A percentile compares a stretch with the other conserved stretches of the same genome.
These are phyloP conservation scores for Penicillium sp. DNA, from an alignment of 2,329 filamentous ascomycete genomes.

Conservation along the genomic window DNA sequence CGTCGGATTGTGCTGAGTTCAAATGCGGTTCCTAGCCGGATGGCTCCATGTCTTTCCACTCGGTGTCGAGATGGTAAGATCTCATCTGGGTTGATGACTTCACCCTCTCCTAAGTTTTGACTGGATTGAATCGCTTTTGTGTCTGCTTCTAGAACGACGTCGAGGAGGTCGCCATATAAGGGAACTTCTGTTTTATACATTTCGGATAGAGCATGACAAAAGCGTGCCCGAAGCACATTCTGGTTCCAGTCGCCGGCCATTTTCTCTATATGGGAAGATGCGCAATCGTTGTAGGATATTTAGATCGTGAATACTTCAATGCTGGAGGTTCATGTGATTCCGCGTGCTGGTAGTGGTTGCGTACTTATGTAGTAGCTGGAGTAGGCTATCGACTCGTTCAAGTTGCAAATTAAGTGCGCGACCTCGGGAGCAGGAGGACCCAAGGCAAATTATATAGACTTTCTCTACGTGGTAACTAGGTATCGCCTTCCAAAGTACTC, in stretches of 20 bases:
- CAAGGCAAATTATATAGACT: too few relatives aligned
- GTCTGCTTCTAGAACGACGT: conserved; percentile 36
- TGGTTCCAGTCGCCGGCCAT: conserved; percentile 24
- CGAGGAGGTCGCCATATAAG: conserved; percentile 36
- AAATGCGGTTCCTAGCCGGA: conserved; percentile 51
- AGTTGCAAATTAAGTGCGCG: too few relatives aligned
- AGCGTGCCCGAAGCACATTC: conserved; percentile 33
- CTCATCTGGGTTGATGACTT: conserved; percentile 25
- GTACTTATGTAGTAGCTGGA: too few relatives aligned
- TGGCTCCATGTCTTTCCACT: conserved; percentile 53
- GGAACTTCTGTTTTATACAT: conserved; percentile 43
- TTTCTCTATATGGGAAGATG: background rate
- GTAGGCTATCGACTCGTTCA: too few relatives aligned
- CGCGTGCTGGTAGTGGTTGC: too few relatives aligned
- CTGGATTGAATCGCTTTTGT: conserved; percentile 21
- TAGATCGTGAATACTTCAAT: too few relatives aligned
- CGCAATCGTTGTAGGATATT: too few relatives aligned
- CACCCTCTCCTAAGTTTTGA: conserved; percentile 1
- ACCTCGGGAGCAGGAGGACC: too few relatives aligned
- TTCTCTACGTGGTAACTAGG: too few relatives aligned
- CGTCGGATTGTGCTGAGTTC: conserved; percentile 51
- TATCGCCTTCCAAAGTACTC: too few relatives aligned
- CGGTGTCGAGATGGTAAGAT: conserved; percentile 31
- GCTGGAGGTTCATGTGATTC: too few relatives aligned
- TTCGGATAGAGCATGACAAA: conserved; percentile 37